Evolutionary conservation across 768 basidiomycete species (phyloP).

Genomic region (Hemileccinum impolitum): DNA sequence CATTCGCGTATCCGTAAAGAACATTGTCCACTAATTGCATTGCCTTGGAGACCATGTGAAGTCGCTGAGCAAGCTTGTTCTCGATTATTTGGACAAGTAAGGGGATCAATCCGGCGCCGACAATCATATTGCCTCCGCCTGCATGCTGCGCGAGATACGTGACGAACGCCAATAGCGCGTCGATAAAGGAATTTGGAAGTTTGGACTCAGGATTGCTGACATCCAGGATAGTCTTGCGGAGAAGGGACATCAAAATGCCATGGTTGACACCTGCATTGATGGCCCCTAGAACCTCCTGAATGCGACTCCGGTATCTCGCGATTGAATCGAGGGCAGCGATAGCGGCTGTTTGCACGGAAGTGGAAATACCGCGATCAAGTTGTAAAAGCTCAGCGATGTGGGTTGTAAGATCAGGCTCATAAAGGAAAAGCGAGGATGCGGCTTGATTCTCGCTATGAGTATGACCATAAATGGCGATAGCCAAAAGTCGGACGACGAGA

Average conservation of each 20-base stretch:
- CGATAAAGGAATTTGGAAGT: conserved; percentile 72
- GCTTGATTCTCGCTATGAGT: conserved; percentile 79
- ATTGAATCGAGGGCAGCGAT: conserved; percentile 89
- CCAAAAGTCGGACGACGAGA: conserved; percentile 74
- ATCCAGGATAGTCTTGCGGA: conserved; percentile 77
- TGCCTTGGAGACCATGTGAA: conserved; percentile 80
- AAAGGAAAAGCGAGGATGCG: conserved; percentile 80
- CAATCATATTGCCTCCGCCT: conserved; percentile 88
- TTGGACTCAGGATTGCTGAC: conserved; percentile 63
- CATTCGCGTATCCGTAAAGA: conserved; percentile 84
- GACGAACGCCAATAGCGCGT: conserved; percentile 82
- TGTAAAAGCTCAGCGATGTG: conserved; percentile 90
- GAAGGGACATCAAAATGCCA: conserved; percentile 85
- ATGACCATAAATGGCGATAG: conserved; percentile 89
- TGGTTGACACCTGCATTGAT: conserved; percentile 96
- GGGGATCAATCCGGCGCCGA: conserved; percentile 89
- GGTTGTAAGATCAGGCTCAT: conserved; percentile 88
- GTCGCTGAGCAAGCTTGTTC: conserved; percentile 63
- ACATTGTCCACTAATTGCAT: conserved; percentile 92
- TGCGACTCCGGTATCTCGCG: conserved; percentile 76
- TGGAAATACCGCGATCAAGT: conserved; percentile 67
- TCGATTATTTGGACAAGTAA: conserved; percentile 87
- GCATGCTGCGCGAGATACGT: conserved; percentile 84
- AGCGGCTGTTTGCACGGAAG: conserved; percentile 77
- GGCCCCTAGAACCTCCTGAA: conserved; percentile 83